Evolutionary conservation across 2,329 filamentous ascomycete species (phyloP), one percentile per base, ranked within the genome.

Genomic region (Aspergillus persii): DNA sequence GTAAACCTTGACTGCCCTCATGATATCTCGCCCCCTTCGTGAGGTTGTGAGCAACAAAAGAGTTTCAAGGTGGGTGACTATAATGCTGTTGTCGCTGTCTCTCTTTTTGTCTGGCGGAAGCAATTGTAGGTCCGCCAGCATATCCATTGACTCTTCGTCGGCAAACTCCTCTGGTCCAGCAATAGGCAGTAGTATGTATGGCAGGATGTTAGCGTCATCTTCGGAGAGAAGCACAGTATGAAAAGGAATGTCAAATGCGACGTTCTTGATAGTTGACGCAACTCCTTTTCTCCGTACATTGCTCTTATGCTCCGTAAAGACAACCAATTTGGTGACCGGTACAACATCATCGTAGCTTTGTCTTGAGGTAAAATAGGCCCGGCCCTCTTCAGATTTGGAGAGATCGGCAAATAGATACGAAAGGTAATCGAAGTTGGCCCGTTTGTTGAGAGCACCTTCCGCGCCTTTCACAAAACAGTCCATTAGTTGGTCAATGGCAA

Each of bases 401-500:
- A 99, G 82, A 74, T 99, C 94, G 46, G 95, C 94, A 73, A 99
- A 96, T 57, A 97, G 82, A 72, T 98, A 99, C 47, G 92, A 87
- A 27, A 99, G 84, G 76, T 98, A 97, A 78, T 99, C 92, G 74
- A 87, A 98, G 76, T 94, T 85, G 61, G 92, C 92, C 29, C 89
- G 75, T 71, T 90, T 89, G 81, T 98, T 98, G 76, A 95, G 92
- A 8, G 83, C 81, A 27, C 89, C 90, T 61, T 90, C 88, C 26
- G 91, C 88, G 23, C 94, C 94, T 79, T 95, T 96, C 72, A 98
- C 95, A 72, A 99, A 99, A 68, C 96, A 89, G 74, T 98, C 95
- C 74, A 99, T 86, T 31, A 99, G 81, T 76, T 98, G 95, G 74
- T 97, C 92, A 68, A 98, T 85, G 4, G 91, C 88, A 59, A 86